Evolutionary conservation across 495 filamentous ascomycete genomes (phyloP), one percentile per base, ranked within the genome.

Genomic region (Amorphotheca resinae): DNA sequence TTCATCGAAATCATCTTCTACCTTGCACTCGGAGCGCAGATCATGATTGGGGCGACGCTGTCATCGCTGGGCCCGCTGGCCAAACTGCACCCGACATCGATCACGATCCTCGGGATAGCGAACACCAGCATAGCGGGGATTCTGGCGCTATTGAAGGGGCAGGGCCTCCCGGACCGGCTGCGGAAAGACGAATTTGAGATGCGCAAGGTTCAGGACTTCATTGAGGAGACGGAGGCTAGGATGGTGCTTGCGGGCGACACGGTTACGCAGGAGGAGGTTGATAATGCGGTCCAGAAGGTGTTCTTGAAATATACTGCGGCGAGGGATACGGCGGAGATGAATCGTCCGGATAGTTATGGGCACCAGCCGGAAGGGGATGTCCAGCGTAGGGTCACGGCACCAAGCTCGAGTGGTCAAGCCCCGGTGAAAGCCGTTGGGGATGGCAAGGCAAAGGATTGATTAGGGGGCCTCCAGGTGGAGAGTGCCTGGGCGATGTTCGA

Each of bases 11-110:
- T 30, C 9, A 21, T 54, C 3, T 50, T 47, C 23, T 54, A 54
- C 44, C 3, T 41, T 8, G 31, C 44, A 1, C 42, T 54, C 39
- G 39, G 34, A 2, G 22, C 36, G 12, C 58, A 63, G 36, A 38
- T 63, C 21, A 51, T 61, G 9, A 50, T 63, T 21, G 60, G 60
- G 2, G 60, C 58, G 0, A 45, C 49, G 2, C 50, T 63, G 15
- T 54, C 60, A 0, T 50, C 54, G 0, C 43, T 63, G 4, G 58
- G 58, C 0, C 50, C 58, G 2, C 32, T 46, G 9, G 44, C 50
- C 2, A 41, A 44, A 18, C 35, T 46, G 4, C 50, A 53, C 32
- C 33, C 41, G 9, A 38, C 22, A 1, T 16, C 50, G 17, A 58
- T 63, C 30, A 59, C 58, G 6, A 39, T 59, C 17, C 30, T 63